These are phyloP conservation scores for Spencermartinsiella europaea DNA, from an alignment of 805 yeast genomes.

Conservation along the genomic window DNA sequence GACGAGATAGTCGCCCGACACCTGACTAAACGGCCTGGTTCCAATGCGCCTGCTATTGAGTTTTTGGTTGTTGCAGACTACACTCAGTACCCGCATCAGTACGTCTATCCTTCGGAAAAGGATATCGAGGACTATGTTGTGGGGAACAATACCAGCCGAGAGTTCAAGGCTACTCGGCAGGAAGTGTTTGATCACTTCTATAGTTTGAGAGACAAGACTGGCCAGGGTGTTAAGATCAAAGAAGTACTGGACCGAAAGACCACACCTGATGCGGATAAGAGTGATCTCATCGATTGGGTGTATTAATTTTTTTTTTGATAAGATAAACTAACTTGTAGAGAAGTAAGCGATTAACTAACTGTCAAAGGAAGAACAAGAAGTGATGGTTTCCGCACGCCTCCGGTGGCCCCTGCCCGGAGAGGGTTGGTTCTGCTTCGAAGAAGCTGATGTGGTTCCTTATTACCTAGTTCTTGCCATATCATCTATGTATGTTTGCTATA, in stretches of 20 bases:
- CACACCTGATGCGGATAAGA: constrained; percentile 38
- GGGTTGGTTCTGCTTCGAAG: too few relatives aligned
- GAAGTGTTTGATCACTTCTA: constrained; percentile 66
- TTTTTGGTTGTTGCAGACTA: constrained; percentile 34
- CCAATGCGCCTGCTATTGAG: constrained; percentile 29
- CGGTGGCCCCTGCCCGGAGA: too few relatives aligned
- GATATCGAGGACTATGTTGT: constrained; percentile 62
- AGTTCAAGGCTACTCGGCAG: constrained; percentile 60
- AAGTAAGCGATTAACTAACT: neutral
- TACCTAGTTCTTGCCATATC: too few relatives aligned
- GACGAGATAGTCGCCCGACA: constrained; percentile 24
- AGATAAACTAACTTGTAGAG: neutral
- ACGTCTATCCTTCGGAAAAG: constrained; percentile 73
- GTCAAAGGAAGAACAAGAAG: neutral
- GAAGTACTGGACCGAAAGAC: constrained; percentile 57
- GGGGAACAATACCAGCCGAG: constrained; percentile 64
- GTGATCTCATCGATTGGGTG: constrained; percentile 45
- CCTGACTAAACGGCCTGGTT: constrained; percentile 24
- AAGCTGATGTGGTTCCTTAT: too few relatives aligned
- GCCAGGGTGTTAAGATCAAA: constrained; percentile 56
- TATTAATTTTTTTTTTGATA: constrained; percentile 23
- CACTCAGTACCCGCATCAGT: constrained; percentile 53
- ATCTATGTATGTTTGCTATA: too few relatives aligned
- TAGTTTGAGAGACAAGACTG: constrained; percentile 44
- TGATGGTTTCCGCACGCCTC: too few relatives aligned